Base-by-base conservation (phyloP, 2,329 filamentous ascomycete genomes). In the Ascomycota sp. region DNA sequence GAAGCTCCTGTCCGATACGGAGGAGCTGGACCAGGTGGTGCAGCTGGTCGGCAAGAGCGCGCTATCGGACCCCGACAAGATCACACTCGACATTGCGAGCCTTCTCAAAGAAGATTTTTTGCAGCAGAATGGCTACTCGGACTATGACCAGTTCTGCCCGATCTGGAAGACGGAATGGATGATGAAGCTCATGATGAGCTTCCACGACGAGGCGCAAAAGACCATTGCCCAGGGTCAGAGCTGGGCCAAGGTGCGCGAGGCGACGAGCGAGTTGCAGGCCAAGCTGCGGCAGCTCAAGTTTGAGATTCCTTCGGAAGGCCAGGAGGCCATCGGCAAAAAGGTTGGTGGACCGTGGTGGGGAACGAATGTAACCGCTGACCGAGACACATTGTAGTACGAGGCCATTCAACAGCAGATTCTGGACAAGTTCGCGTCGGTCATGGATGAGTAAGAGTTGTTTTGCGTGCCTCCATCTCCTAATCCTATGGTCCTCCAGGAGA, bases 101-200 rank as follows among this genome's bases (percentile, higher is more conserved):
- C 62, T 98, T 45, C 63, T 98, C 58, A 98, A 98, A 71, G 89
- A 98, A 52, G 89, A 98, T 55, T 98, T 98, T 63, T 55, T 98
- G 52, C 89, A 98, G 60, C 89, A 98, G 57, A 98, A 98, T 61
- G 89, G 89, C 41, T 98, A 98, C 71, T 89, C 79, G 44, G 82
- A 95, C 58, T 95, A 98, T 54, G 89, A 98, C 53, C 84, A 95
- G 61, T 98, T 92, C 72, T 98, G 89, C 53, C 89, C 89, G 33
- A 70, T 98, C 50, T 98, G 89, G 89, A 98, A 98, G 76, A 98
- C 89, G 0, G 79, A 92, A 56, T 98, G 89, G 76, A 95, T 98
- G 89, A 98, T 98, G 89, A 93, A 92, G 70, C 77, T 82, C 42
- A 95, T 98, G 74, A 80, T 98, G 66, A 80, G 76, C 37, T 98